These are phyloP conservation scores for Cladosporium cucumerinum DNA, from an alignment of 2,329 filamentous ascomycete species.

Conservation along the genomic window DNA sequence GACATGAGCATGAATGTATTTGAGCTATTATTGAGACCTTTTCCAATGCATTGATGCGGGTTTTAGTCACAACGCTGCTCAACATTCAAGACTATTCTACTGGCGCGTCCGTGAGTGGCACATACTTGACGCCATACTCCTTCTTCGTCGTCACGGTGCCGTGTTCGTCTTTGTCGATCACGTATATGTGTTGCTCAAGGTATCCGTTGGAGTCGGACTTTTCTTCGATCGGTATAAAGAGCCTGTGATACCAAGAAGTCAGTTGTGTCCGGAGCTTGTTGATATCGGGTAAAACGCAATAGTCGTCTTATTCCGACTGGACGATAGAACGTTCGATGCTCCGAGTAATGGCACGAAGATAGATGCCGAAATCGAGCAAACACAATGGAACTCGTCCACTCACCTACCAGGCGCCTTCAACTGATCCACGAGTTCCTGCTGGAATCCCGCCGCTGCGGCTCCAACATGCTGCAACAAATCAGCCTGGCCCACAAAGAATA, in stretches of 20 bases:
- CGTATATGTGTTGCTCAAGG: conserved; percentile 65
- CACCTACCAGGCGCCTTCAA: conserved; percentile 70
- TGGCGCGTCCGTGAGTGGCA: conserved; percentile 71
- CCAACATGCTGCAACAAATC: conserved; percentile 64
- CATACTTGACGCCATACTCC: conserved; percentile 71
- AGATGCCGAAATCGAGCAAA: background rate
- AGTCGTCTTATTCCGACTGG: background rate
- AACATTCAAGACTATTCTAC: background rate
- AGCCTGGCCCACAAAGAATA: background rate
- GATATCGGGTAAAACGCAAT: background rate
- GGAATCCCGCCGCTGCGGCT: conserved; percentile 73
- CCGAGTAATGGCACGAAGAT: background rate
- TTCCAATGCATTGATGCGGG: no score
- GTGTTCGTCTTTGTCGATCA: conserved; percentile 66
- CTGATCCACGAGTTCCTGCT: conserved; percentile 70
- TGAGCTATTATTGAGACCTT: no score
- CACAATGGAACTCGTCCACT: conserved; percentile 17
- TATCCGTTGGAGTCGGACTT: conserved; percentile 22
- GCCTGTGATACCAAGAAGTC: conserved; percentile 37
- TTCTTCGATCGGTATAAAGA: conserved; percentile 74
- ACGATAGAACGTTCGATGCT: background rate
- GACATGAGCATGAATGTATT: no score
- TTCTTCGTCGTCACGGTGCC: conserved; percentile 60
- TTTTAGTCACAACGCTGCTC: no score
- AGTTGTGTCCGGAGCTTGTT: background rate